A percentile compares a stretch with the other conserved stretches of the same genome.
These are phyloP conservation scores for Russula dissimulans DNA, from an alignment of 768 basidiomycete species.

Conservation along the genomic window DNA sequence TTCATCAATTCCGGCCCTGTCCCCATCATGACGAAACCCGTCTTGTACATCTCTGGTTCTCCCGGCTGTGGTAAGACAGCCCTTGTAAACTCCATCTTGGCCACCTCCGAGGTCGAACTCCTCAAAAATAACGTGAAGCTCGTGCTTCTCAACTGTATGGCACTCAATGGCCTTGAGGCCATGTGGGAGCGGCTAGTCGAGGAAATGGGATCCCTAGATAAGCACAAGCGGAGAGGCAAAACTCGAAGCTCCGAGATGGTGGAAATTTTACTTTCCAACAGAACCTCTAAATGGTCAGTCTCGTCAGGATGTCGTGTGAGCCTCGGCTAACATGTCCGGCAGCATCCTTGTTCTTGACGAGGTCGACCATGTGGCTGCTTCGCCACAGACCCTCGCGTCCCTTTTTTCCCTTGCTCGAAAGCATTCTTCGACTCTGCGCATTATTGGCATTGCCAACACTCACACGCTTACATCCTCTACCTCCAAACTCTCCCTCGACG, in stretches of 20 bases:
- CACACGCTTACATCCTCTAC: slow-evolving; percentile 65
- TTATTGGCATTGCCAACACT: slow-evolving; percentile 84
- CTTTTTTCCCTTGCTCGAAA: slow-evolving; percentile 62
- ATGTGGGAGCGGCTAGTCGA: slow-evolving; percentile 64
- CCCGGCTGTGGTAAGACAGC: slow-evolving; percentile 93
- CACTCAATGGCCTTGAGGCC: slow-evolving; percentile 52
- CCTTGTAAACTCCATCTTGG: slow-evolving; percentile 59
- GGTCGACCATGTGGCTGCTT: slow-evolving; percentile 70
- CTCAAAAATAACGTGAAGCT: slow-evolving; percentile 37
- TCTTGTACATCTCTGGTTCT: slow-evolving; percentile 84
- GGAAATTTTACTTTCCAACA: slow-evolving; percentile 35
- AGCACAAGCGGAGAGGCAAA: slow-evolving; percentile 36
- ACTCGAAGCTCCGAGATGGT: slow-evolving; percentile 31
- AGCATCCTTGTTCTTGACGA: slow-evolving; percentile 81
- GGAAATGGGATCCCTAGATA: slow-evolving; percentile 36
- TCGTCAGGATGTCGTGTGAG: slow-evolving; percentile 8
- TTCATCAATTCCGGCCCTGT: slow-evolving; percentile 34
- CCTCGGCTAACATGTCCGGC: slow-evolving; percentile 12
- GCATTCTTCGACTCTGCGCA: slow-evolving; percentile 43
- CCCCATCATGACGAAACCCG: slow-evolving; percentile 28
- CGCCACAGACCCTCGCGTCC: slow-evolving; percentile 45
- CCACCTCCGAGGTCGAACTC: slow-evolving; percentile 27
- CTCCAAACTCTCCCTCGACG: slow-evolving; percentile 28
- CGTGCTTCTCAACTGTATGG: slow-evolving; percentile 73
- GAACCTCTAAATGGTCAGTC: slow-evolving; percentile 45